Evolutionary conservation across 352 stramenopile genomes (phyloP), one percentile per base, ranked within the genome.

Genomic region (Pythium plurisporium): DNA sequence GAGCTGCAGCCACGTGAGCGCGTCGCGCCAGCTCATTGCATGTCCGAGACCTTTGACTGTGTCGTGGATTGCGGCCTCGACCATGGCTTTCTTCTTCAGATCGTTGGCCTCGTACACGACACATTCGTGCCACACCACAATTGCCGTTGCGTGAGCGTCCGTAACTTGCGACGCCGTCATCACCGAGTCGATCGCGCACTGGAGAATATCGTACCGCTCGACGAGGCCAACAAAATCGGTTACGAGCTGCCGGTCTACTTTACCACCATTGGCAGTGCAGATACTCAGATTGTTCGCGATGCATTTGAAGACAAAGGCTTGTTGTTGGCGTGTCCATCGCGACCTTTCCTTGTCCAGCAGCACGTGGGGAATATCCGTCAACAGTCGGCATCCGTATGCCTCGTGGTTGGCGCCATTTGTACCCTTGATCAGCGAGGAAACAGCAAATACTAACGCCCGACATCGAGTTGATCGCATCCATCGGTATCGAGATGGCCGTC

Each of bases 51-150:
- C 58, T 14, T 62, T 37, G 1, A 47, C 59, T 9, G 73, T 64
- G 22, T 69, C 54, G 20, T 30, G 50, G 5, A 74, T 45, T 8
- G 76, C 25, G 23, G 26, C 26, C 1, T 49, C 44, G 19, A 82
- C 67, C 6, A 53, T 50, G 20, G 62, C 56, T 23, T 47, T 57
- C 7, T 62, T 44, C 12, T 51, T 48, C 3, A 34, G 19, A 14
- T 15, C 38, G 0, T 31, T 44, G 1, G 7, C n/a, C 14, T 22
- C 48, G n/a, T 48, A 55, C 5, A 55, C 19, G 49, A 72, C 68
- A 1, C 69, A 69, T 27, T 86, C 73, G 55, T 79, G 79, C 78
- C 78, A 88, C 11, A 63, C 63, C 4, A 86, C 51, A 17, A 88
- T 69, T 5, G 34, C 41, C 4, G 40, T 34, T 15, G 72, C 72